Evolutionary conservation across 306 rosid genomes (phyloP).

Genomic region (Dalbergia cultrata): DNA sequence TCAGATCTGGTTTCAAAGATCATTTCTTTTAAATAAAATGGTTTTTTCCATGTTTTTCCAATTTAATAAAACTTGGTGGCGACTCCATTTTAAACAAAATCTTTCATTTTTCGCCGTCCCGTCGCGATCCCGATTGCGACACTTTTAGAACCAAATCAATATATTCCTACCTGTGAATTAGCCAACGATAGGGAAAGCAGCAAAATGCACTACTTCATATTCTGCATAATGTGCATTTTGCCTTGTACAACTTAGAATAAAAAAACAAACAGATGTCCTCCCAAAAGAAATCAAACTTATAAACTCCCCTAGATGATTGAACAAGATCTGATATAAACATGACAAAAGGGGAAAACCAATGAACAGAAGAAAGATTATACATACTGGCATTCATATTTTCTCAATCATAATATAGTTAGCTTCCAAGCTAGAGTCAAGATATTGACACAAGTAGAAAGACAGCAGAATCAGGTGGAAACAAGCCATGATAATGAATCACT

Average conservation of each 20-base stretch:
- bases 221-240: neutral
- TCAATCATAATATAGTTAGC: constrained; percentile 4
- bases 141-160: no score
- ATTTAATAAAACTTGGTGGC: no score
- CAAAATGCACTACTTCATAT: neutral
- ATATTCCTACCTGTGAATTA: no score
- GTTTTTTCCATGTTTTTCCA: no score
- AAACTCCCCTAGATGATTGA: neutral
- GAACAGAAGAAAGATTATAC: no score
- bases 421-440: neutral
- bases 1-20: no score
- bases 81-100: no score
- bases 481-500: constrained; percentile 4
- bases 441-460: neutral
- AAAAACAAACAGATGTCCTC: neutral
- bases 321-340: neutral
- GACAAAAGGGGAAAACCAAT: neutral
- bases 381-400: neutral
- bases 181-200: neutral
- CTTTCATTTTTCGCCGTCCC: no score
- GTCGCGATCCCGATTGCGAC: no score
- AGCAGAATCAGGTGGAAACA: neutral
- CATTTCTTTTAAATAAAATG: no score
- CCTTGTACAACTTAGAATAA: neutral
- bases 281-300: neutral